These are phyloP conservation scores for Diplotaxis tenuifolia DNA, from an alignment of 345 rosid species.

Conservation along the genomic window DNA sequence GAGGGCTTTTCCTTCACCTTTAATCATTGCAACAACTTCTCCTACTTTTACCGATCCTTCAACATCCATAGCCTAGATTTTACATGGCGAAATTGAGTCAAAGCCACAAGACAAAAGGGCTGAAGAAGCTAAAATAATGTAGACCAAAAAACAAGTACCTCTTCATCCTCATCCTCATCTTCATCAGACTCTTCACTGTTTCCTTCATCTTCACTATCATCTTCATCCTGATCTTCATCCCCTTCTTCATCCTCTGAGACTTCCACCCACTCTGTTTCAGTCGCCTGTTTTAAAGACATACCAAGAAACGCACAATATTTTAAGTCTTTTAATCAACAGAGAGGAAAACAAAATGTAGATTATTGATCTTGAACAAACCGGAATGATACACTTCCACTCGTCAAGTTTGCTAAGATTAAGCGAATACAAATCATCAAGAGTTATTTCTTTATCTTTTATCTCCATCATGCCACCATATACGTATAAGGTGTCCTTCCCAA, in stretches of 20 bases:
- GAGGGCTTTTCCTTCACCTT: constrained; percentile 70
- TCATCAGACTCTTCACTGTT: constrained; percentile 52
- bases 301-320: neutral
- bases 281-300: constrained; percentile 49
- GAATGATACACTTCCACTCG: constrained; percentile 95
- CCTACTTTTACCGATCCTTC: constrained; percentile 57
- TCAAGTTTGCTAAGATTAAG: constrained; percentile 97
- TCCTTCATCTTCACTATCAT: constrained; percentile 49
- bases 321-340: neutral
- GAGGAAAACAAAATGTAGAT: constrained; percentile 2
- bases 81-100: constrained; percentile 9
- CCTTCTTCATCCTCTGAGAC: constrained; percentile 84
- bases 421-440: constrained; percentile 88
- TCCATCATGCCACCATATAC: constrained; percentile 99
- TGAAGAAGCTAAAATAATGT: neutral
- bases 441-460: constrained; percentile 79
- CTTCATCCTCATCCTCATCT: constrained; percentile 47
- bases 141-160: constrained; percentile 26
- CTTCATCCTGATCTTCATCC: constrained; percentile 67
- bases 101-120: neutral
- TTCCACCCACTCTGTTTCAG: constrained; percentile 91
- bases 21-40: constrained; percentile 86
- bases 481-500: constrained; percentile 85
- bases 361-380: constrained; percentile 57
- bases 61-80: constrained; percentile 44